phyloP scores from a whole-genome alignment of 805 yeast species.

The Myxozyma kluyveri region DNA sequence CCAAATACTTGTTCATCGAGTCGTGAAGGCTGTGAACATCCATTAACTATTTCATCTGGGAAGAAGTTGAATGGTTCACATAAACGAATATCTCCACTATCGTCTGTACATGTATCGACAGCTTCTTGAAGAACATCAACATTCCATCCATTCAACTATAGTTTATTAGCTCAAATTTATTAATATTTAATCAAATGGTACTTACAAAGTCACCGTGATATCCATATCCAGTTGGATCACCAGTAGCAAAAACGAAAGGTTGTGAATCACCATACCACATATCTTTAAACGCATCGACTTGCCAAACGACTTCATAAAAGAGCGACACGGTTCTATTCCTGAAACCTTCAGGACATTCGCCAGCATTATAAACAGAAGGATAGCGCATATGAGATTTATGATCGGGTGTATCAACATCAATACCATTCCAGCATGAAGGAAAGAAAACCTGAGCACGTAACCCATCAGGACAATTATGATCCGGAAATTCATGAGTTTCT shows the following conservation, averaged over 20 bases:
- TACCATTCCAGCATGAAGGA: not conserved
- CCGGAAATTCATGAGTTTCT: not conserved
- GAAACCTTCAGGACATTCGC: not conserved
- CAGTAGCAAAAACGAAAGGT: not conserved
- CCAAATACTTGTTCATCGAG: not conserved
- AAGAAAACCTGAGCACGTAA: not conserved
- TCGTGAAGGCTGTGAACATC: not conserved
- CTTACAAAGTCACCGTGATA: not conserved
- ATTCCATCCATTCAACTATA: not conserved
- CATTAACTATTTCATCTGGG: not conserved
- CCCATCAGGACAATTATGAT: not conserved
- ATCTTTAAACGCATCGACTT: not conserved
- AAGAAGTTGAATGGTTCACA: not conserved
- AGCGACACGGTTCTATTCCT: not conserved
- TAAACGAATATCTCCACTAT: not conserved
- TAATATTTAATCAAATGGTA: not conserved
- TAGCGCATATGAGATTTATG: not conserved
- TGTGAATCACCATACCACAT: not conserved
- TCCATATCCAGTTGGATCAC: not conserved
- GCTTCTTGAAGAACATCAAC: not conserved
- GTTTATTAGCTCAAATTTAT: not conserved
- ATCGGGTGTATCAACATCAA: not conserved
- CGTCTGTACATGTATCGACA: not conserved
- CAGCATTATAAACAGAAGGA: not conserved
- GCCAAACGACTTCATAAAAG: not conserved